A percentile compares a stretch with the other conserved stretches of the same genome.
These are phyloP conservation scores for Agroathelia rolfsii DNA, from an alignment of 1,284 basidiomycete species.

Conservation along the genomic window DNA sequence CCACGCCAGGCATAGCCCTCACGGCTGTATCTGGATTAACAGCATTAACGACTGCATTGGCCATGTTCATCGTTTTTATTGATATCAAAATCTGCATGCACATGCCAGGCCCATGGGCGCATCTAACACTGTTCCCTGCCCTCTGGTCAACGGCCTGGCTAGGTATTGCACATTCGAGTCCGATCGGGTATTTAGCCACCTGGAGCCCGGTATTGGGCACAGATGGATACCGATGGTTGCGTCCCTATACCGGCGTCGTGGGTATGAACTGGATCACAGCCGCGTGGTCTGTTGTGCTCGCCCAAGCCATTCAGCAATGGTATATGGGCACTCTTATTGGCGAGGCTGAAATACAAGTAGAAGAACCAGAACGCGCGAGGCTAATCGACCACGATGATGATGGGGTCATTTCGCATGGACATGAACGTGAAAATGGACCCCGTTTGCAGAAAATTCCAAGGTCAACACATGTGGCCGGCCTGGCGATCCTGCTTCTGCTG, in stretches of 20 bases:
- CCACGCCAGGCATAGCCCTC: constrained; percentile 39
- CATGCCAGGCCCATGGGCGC: constrained; percentile 27
- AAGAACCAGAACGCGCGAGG: constrained; percentile 16
- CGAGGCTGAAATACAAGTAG: too few relatives aligned
- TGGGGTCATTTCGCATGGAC: too few relatives aligned
- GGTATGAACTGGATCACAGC: constrained; percentile 62
- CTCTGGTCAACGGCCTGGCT: constrained; percentile 59
- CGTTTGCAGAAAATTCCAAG: too few relatives aligned
- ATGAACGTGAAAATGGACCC: too few relatives aligned
- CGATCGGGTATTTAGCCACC: constrained; percentile 56
- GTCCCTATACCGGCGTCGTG: constrained; percentile 42
- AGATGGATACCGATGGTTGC: constrained; percentile 52
- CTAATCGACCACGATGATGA: constrained; percentile 14
- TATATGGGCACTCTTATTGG: constrained; percentile 49
- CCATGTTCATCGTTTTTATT: constrained; percentile 29
- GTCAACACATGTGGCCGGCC: constrained; percentile 19
- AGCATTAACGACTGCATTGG: constrained; percentile 32
- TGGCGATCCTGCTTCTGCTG: constrained; percentile 31
- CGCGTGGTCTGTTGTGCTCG: constrained; percentile 58
- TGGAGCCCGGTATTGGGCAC: constrained; percentile 53
- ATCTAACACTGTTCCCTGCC: constrained; percentile 51
- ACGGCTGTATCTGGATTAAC: constrained; percentile 32
- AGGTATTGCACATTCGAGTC: constrained; percentile 38
- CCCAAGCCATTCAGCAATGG: constrained; percentile 43
- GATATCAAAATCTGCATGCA: constrained; percentile 27